Evolutionary conservation across 2,329 filamentous ascomycete genomes (phyloP).

Genomic region (Neospermospora avenae): DNA sequence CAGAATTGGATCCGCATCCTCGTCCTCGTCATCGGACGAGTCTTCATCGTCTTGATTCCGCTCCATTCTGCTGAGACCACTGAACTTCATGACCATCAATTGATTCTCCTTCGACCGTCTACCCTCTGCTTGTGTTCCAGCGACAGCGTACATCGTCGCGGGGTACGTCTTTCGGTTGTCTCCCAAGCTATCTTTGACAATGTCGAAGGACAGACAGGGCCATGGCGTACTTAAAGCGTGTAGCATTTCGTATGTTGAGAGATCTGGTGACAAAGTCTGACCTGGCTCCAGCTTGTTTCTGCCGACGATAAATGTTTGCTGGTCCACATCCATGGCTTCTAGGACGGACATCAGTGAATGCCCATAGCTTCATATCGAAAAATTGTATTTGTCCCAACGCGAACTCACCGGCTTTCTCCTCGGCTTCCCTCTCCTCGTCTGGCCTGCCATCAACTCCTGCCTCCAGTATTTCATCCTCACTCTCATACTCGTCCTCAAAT

Average conservation of each 20-base stretch:
- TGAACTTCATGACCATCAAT: constrained; percentile 94
- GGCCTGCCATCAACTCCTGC: constrained; percentile 91
- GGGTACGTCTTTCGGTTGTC: constrained; percentile 91
- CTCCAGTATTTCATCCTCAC: constrained; percentile 87
- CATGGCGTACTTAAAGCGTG: constrained; percentile 91
- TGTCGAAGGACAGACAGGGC: constrained; percentile 96
- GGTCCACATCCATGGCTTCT: constrained; percentile 89
- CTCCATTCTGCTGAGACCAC: constrained; percentile 85
- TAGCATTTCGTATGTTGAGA: constrained; percentile 96
- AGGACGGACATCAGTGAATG: constrained; percentile 25
- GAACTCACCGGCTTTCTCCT: constrained; percentile 68
- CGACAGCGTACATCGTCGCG: constrained; percentile 90
- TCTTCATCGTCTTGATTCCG: constrained; percentile 63
- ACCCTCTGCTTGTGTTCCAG: constrained; percentile 86
- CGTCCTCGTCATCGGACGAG: constrained; percentile 69
- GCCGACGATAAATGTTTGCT: constrained; percentile 93
- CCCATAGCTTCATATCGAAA: constrained; percentile 9
- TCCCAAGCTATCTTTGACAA: constrained; percentile 80
- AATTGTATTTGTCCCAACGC: constrained; percentile 5
- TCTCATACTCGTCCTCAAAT: constrained; percentile 90
- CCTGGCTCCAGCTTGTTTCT: constrained; percentile 87
- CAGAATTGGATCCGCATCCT: constrained; percentile 78
- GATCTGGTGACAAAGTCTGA: constrained; percentile 86
- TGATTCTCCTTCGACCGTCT: constrained; percentile 80
- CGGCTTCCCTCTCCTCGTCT: constrained; percentile 87